These are phyloP conservation scores for Tritrichomonas musculus DNA, from an alignment of 208 protist genomes.

Conservation along the genomic window DNA sequence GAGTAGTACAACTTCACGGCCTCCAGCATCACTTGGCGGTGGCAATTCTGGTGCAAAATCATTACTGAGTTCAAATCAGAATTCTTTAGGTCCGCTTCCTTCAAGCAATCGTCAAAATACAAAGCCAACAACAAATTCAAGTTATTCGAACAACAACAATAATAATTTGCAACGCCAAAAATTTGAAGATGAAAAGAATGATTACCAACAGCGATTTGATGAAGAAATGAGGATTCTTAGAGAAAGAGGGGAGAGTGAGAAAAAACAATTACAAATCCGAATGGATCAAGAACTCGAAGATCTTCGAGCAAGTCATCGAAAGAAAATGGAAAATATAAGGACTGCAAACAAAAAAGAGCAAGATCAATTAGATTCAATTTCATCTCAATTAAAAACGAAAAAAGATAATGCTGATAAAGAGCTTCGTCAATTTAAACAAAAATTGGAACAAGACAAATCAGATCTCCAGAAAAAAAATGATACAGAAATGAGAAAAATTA, in stretches of 20 bases:
- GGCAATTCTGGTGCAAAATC: background rate
- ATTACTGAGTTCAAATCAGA: background rate
- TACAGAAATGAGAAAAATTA: background rate
- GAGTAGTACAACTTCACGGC: background rate
- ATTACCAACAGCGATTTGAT: background rate
- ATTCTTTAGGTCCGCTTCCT: background rate
- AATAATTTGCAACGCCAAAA: background rate
- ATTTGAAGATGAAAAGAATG: background rate
- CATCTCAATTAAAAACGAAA: background rate
- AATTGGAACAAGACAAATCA: background rate
- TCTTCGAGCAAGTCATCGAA: background rate
- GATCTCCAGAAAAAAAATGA: background rate
- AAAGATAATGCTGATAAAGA: background rate
- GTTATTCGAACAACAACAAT: background rate
- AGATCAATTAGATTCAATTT: background rate
- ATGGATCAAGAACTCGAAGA: background rate
- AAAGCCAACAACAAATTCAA: background rate
- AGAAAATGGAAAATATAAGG: background rate
- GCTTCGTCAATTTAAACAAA: background rate
- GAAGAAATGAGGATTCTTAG: background rate
- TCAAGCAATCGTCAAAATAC: too few species aligned
- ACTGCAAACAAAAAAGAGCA: background rate
- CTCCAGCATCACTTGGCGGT: background rate
- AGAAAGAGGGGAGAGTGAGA: background rate
- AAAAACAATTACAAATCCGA: background rate